Percentiles rank a stretch among this genome's conserved stretches.
Conservation (phyloP, 805 yeast species). For the Schwanniomyces polymorphus region DNA sequence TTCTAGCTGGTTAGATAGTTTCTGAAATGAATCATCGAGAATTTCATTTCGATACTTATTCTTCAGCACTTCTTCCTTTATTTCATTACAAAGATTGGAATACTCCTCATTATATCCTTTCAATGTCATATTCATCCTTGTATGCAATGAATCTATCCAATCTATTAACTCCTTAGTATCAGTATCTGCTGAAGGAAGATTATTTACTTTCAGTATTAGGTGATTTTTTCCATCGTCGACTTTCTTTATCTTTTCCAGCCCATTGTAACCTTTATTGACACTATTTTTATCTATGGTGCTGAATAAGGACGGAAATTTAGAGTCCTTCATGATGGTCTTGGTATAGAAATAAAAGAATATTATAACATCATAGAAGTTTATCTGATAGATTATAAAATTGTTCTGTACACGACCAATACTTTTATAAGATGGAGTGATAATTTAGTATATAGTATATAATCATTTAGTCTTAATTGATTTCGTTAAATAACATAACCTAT, state of each 20-base stretch:
- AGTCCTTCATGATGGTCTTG: not conserved
- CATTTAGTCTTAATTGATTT: no score
- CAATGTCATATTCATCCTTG: constrained; percentile 16
- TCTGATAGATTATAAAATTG: not conserved
- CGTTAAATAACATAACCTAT: no score
- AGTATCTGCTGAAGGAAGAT: not conserved
- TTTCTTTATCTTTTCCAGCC: not conserved
- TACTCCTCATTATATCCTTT: constrained; percentile 16
- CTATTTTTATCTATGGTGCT: not conserved
- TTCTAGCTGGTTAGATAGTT: constrained; percentile 14
- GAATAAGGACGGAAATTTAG: not conserved
- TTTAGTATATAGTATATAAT: no score
- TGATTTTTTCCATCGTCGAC: not conserved
- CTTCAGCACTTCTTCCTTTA: constrained; percentile 18
- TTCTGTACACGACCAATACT: no score
- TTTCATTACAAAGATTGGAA: constrained; percentile 9
- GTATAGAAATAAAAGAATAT: not conserved
- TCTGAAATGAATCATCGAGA: constrained; percentile 25
- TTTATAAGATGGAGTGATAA: no score
- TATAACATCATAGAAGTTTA: not conserved
- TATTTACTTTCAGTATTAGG: not conserved
- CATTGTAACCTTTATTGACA: not conserved
- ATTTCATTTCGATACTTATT: constrained; percentile 19
- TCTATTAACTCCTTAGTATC: constrained; percentile 20
- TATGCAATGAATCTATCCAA: constrained; percentile 32